Conservation (phyloP, 129 eudicot genomes). For the Chrysanthemum seticuspe region DNA sequence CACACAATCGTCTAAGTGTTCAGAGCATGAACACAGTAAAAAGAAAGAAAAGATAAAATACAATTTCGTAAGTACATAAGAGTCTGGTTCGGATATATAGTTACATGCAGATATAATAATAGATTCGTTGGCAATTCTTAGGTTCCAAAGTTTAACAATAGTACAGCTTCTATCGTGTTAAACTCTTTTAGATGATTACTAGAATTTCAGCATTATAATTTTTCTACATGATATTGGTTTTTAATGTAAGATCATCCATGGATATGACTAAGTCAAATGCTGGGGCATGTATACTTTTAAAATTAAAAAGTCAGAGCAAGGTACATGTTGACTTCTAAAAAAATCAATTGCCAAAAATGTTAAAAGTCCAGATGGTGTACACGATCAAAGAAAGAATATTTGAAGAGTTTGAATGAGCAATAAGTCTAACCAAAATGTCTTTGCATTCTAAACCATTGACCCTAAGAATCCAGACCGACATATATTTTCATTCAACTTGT, state of each 20-base stretch:
- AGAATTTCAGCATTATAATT: no score
- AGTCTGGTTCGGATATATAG: slow-evolving; percentile 8
- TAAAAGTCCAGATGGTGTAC: not conserved
- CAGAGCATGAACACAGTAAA: not conserved
- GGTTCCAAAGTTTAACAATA: not conserved
- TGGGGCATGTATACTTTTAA: not conserved
- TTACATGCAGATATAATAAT: not conserved
- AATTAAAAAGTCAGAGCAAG: slow-evolving; percentile 4
- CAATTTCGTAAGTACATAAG: not conserved
- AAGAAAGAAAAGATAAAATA: not conserved
- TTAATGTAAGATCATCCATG: no score
- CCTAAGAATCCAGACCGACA: not conserved
- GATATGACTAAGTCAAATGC: not conserved
- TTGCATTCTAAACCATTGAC: slow-evolving; percentile 19
- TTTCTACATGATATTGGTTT: no score
- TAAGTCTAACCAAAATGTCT: slow-evolving; percentile 1
- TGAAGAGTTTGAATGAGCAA: slow-evolving; percentile 3
- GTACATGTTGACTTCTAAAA: slow-evolving; percentile 24
- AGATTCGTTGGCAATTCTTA: slow-evolving; percentile 1
- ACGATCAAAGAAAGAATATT: not conserved
- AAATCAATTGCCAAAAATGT: not conserved
- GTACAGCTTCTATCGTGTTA: not conserved
- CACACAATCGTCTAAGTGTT: not conserved
- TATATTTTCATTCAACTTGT: not conserved
- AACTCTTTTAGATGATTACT: no score